phyloP scores from a whole-genome alignment of 768 basidiomycete genomes.

The Agaricus bisporus region DNA sequence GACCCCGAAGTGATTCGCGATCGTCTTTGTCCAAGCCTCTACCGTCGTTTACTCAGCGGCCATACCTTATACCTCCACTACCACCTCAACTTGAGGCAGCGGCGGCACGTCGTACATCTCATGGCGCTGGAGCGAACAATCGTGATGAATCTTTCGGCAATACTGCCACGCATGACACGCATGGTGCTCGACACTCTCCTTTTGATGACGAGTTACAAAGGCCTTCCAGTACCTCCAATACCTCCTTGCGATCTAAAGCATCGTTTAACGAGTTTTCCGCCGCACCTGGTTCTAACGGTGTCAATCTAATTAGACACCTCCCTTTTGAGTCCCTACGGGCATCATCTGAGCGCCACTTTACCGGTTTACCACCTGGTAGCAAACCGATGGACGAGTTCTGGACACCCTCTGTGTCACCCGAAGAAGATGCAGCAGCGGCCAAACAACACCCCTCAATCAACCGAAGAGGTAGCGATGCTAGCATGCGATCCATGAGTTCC shows the following conservation, averaged over 20 bases:
- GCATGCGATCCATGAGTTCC: constrained; percentile 40
- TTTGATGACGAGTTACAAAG: background rate
- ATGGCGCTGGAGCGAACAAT: constrained; percentile 2
- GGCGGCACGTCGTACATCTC: constrained; percentile 6
- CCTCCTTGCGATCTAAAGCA: constrained; percentile 5
- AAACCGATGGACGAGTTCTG: constrained; percentile 38
- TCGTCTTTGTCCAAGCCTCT: background rate
- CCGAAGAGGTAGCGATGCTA: constrained; percentile 42
- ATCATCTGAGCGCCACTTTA: constrained; percentile 27
- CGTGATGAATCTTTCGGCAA: constrained; percentile 1
- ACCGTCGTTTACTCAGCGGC: background rate
- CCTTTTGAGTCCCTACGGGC: constrained; percentile 17
- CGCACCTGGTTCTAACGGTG: background rate
- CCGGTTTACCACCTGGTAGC: constrained; percentile 23
- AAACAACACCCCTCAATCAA: constrained; percentile 37
- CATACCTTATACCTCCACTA: constrained; percentile 3
- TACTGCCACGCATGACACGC: background rate
- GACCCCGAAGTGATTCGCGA: background rate
- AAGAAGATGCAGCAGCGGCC: constrained; percentile 32
- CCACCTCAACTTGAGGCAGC: constrained; percentile 8
- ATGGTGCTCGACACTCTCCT: background rate
- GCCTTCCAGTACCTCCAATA: constrained; percentile 1
- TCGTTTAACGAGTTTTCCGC: constrained; percentile 4
- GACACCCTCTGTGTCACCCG: constrained; percentile 40
- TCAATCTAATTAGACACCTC: background rate